phyloP scores from a whole-genome alignment of 2,329 filamentous ascomycete genomes.

The Penicillium sp. region DNA sequence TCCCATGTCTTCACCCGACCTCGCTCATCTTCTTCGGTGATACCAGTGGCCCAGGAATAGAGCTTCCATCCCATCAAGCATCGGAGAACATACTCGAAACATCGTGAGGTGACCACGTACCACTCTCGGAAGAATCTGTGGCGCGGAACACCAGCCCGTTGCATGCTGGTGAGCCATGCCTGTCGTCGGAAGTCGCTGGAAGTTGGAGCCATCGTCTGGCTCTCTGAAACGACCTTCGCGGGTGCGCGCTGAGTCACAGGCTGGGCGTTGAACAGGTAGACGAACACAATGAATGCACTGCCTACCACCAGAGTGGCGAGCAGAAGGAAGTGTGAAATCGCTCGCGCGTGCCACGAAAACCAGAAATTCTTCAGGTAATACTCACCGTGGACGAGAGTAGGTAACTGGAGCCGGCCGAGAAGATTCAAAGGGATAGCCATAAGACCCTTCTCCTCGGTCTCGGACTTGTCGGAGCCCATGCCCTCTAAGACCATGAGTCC shows the following conservation, averaged over 20 bases:
- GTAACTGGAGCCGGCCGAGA: slow-evolving; percentile 41
- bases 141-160: slow-evolving; percentile 86
- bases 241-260: slow-evolving; percentile 53
- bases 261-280: slow-evolving; percentile 57
- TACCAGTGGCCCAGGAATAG: slow-evolving; percentile 76
- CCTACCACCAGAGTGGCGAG: slow-evolving; percentile 52
- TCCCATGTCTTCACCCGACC: slow-evolving; percentile 89
- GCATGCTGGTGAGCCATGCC: slow-evolving; percentile 89
- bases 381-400: slow-evolving; percentile 24
- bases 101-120: slow-evolving; percentile 75
- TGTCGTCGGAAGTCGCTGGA: slow-evolving; percentile 81
- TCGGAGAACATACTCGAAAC: slow-evolving; percentile 74
- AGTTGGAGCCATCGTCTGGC: slow-evolving; percentile 56
- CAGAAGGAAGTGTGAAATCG: slow-evolving; percentile 48
- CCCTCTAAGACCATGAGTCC: slow-evolving; percentile 91
- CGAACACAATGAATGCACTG: slow-evolving; percentile 56
- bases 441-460: slow-evolving; percentile 65
- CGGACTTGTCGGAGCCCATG: slow-evolving; percentile 64
- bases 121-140: slow-evolving; percentile 85
- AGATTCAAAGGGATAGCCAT: slow-evolving; percentile 62
- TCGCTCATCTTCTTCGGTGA: slow-evolving; percentile 79
- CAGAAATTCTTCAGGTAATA: slow-evolving; percentile 27
- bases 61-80: slow-evolving; percentile 73
- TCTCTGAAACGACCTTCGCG: slow-evolving; percentile 29
- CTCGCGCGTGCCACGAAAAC: slow-evolving; percentile 39